These are phyloP conservation scores for Annulohypoxylon nitens DNA, from an alignment of 495 filamentous ascomycete species.

Conservation along the genomic window DNA sequence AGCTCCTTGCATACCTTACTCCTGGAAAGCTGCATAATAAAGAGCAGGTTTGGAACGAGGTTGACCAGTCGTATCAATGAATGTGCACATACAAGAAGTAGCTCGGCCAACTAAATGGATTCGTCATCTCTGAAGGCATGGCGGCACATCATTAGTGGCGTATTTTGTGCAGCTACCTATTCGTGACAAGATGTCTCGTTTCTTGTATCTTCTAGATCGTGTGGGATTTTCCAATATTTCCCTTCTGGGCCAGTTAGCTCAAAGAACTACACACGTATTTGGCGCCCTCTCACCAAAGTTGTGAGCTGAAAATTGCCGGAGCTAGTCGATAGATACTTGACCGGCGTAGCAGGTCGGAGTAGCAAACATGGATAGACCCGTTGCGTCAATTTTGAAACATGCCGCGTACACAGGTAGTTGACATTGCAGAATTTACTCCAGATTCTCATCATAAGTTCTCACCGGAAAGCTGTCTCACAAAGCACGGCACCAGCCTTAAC, in stretches of 20 bases:
- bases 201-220: constrained; percentile 29
- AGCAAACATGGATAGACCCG: constrained; percentile 9
- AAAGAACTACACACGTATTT: constrained; percentile 20
- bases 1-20: constrained; percentile 37
- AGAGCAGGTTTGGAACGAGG: constrained; percentile 7
- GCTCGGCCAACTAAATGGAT: constrained; percentile 25
- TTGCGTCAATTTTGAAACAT: constrained; percentile 22
- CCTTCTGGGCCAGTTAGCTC: constrained; percentile 30
- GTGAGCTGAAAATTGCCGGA: constrained; percentile 24
- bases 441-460: not conserved
- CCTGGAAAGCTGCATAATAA: constrained; percentile 17
- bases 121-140: constrained; percentile 37
- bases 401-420: not conserved
- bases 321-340: constrained; percentile 29
- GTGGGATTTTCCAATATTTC: constrained; percentile 24
- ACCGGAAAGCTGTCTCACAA: constrained; percentile 1
- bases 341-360: constrained; percentile 5
- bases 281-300: constrained; percentile 16
- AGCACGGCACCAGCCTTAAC: constrained; percentile 8
- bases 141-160: constrained; percentile 3
- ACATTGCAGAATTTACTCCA: not conserved
- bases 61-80: constrained; percentile 26
- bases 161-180: constrained; percentile 10
- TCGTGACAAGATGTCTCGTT: constrained; percentile 37
- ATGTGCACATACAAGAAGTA: constrained; percentile 17